Evolutionary conservation across 495 filamentous ascomycete genomes (phyloP), one percentile per base, ranked within the genome.

Genomic region (Hypoxylon intermedium): DNA sequence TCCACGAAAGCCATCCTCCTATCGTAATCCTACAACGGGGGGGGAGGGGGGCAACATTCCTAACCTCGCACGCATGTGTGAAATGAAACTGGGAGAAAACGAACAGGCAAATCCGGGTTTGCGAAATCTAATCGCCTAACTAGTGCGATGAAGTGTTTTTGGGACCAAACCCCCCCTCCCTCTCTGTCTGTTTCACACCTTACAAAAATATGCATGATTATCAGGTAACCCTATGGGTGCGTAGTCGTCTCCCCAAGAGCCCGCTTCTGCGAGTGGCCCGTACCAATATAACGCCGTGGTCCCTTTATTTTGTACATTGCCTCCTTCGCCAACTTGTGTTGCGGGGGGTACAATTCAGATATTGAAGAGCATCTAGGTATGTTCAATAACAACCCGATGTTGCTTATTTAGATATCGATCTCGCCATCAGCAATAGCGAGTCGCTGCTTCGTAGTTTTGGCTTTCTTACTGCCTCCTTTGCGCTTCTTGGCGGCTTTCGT

Each of bases 381-480:
- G 15, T 9, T 41, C 15, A 47, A 20, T 26, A 26, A 26, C 4
- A 26, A 26, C 21, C 24, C 13, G 38, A 24, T 12, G 42, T 44
- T 13, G n/a, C 9, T 21, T 5, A 42, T 41, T 70, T 47, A 74
- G 18, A 67, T 59, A 26, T 79, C 75, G 16, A 81, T 74, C 58
- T 89, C 83, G 18, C 90, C 92, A 70, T 97, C 92, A 13, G 92
- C 91, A 64, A 96, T 87, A 23, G 89, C 89, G 42, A 97, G 83
- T 60, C 91, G 81, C 75, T 96, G 90, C 74, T 95, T 93, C 2
- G 88, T 86, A 33, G 91, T 95, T 78, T 96, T 96, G 9, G 92
- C 92, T 70, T 93, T 91, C 81, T 97, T 93, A 79, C 67, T 84
- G 77, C 75, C 87, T 82, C 44, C 80, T 67, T 54, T 81, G 71